Evolutionary conservation across 1,284 basidiomycete genomes (phyloP).

Genomic region (Heterobasidion parviporum): DNA sequence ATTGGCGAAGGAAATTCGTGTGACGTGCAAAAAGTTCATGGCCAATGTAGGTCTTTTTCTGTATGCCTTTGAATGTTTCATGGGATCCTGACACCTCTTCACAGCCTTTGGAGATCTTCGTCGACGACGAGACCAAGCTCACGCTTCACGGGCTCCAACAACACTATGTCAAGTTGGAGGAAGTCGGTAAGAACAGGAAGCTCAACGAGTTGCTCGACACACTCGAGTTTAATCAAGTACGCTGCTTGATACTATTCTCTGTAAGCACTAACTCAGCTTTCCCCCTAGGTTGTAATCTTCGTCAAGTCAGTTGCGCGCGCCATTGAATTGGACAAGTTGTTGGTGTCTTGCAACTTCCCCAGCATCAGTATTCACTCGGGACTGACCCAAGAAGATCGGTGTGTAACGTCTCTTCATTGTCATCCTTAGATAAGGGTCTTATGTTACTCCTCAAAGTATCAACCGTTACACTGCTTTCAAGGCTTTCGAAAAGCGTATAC

Average conservation of each 20-base stretch:
- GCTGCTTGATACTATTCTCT: slow-evolving; percentile 10
- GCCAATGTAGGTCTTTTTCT: slow-evolving; percentile 68
- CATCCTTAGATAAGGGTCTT: neutral
- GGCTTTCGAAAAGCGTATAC: slow-evolving; percentile 97
- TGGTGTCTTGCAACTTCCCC: slow-evolving; percentile 98
- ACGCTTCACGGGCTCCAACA: slow-evolving; percentile 98
- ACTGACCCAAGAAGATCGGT: slow-evolving; percentile 93
- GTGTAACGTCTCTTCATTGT: slow-evolving; percentile 21
- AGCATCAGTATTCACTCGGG: slow-evolving; percentile 97
- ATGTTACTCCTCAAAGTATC: slow-evolving; percentile 48
- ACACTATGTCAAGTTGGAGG: slow-evolving; percentile 96
- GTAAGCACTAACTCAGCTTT: neutral
- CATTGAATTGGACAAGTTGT: slow-evolving; percentile 91
- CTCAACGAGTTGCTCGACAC: slow-evolving; percentile 94
- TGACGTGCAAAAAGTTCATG: slow-evolving; percentile 99
- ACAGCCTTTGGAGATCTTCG: slow-evolving; percentile 98
- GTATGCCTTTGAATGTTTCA: slow-evolving; percentile 2
- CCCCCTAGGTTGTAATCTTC: slow-evolving; percentile 91
- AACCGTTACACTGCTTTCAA: slow-evolving; percentile 99
- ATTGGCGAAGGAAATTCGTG: slow-evolving; percentile 92
- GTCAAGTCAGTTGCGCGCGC: slow-evolving; percentile 97
- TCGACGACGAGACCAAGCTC: slow-evolving; percentile 98
- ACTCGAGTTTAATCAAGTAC: slow-evolving; percentile 96
- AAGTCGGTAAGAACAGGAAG: slow-evolving; percentile 95
- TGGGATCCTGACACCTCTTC: slow-evolving; percentile 1